These are phyloP conservation scores for Tetrapisispora pingtungensis DNA, from an alignment of 805 yeast species.

Conservation along the genomic window DNA sequence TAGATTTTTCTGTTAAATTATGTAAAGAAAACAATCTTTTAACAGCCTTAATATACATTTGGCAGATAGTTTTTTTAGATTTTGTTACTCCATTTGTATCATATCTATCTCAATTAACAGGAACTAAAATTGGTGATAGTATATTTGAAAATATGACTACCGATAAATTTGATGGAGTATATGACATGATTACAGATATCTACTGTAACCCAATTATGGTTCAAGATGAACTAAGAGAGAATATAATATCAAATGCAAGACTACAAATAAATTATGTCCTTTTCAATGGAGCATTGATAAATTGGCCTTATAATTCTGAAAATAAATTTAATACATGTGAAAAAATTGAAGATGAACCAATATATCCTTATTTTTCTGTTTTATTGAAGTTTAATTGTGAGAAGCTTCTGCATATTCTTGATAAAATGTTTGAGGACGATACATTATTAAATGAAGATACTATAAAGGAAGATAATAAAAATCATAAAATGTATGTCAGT, in stretches of 20 bases:
- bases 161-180: not conserved
- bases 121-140: not conserved
- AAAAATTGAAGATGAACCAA: conserved; percentile 31
- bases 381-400: conserved; percentile 48
- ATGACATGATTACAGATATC: not conserved
- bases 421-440: conserved; percentile 85
- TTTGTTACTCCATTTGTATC: conserved; percentile 62
- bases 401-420: conserved; percentile 55
- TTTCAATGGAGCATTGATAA: conserved; percentile 45
- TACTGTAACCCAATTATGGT: not conserved
- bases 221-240: conserved; percentile 8
- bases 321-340: conserved; percentile 30
- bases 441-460: conserved; percentile 57
- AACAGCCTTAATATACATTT: conserved; percentile 60
- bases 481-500: conserved; percentile 28
- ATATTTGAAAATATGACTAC: not conserved
- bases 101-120: conserved; percentile 32
- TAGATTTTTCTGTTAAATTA: conserved; percentile 60
- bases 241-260: conserved; percentile 37
- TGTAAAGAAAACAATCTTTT: conserved; percentile 47
- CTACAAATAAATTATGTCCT: conserved; percentile 42
- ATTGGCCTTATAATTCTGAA: conserved; percentile 35
- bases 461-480: conserved; percentile 11
- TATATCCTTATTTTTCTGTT: conserved; percentile 60
- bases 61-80: conserved; percentile 63